Evolutionary conservation across 139 green algal genomes (phyloP).

Genomic region (Coelastrella sp.): DNA sequence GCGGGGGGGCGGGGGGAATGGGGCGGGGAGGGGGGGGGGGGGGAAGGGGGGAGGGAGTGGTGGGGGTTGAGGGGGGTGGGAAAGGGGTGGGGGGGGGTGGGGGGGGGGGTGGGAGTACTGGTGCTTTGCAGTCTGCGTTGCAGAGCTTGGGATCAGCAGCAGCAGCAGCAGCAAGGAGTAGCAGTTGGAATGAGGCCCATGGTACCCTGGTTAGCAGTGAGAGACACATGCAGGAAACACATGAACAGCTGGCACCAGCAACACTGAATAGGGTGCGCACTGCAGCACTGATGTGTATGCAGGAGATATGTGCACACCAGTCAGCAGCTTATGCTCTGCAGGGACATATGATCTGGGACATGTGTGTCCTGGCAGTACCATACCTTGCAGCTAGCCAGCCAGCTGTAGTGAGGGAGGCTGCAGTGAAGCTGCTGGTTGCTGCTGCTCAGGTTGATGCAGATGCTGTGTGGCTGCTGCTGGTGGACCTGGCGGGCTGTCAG

Average conservation of each 20-base stretch:
- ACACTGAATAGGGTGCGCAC: constrained; percentile 57
- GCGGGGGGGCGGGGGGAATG: not conserved
- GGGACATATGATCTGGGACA: constrained; percentile 30
- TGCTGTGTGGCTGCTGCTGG: constrained; percentile 73
- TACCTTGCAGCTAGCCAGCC: constrained; percentile 57
- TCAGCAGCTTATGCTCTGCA: constrained; percentile 42
- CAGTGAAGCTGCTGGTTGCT: constrained; percentile 62
- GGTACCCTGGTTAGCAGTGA: not conserved
- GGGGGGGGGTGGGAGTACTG: no score
- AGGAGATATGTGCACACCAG: constrained; percentile 24
- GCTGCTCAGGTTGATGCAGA: constrained; percentile 68
- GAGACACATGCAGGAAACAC: not conserved
- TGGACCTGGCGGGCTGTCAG: constrained; percentile 38
- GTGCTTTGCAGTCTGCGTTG: constrained; percentile 17
- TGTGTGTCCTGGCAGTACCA: constrained; percentile 53
- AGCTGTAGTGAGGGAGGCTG: constrained; percentile 56
- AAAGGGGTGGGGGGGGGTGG: no score
- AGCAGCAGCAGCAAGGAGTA: not conserved
- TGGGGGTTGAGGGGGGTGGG: no score
- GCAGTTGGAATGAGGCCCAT: constrained; percentile 10
- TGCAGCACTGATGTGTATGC: constrained; percentile 63
- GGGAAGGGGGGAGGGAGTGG: constrained; percentile 10
- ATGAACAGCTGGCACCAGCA: constrained; percentile 53
- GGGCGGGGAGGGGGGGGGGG: not conserved
- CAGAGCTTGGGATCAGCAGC: not conserved